These are phyloP conservation scores for Hypoxylon sp. DNA, from an alignment of 2,329 filamentous ascomycete genomes.

Conservation along the genomic window DNA sequence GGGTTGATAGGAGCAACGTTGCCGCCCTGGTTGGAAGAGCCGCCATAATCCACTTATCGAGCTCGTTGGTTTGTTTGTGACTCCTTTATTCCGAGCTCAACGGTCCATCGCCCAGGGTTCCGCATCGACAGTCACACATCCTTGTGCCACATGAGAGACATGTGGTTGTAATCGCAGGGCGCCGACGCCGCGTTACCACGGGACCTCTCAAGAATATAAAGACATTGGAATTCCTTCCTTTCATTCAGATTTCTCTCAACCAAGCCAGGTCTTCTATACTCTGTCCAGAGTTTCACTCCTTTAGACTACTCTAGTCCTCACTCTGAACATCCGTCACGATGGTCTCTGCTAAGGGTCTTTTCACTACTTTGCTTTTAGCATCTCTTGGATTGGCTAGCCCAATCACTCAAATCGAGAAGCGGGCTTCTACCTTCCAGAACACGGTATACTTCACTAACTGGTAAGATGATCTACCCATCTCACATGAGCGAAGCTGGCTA, in stretches of 20 bases:
- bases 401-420: slow-evolving; percentile 42
- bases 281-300: slow-evolving; percentile 25
- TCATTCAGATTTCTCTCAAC: slow-evolving; percentile 18
- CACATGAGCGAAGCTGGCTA: slow-evolving; percentile 14
- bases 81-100: slow-evolving; percentile 34
- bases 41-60: slow-evolving; percentile 31
- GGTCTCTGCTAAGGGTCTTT: slow-evolving; percentile 48
- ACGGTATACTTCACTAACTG: slow-evolving; percentile 67
- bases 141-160: slow-evolving; percentile 46
- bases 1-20: slow-evolving; percentile 50
- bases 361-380: slow-evolving; percentile 48
- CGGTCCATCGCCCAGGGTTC: slow-evolving; percentile 29
- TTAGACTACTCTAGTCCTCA: slow-evolving; percentile 32
- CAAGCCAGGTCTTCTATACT: slow-evolving; percentile 31
- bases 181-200: slow-evolving; percentile 23
- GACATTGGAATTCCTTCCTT: slow-evolving; percentile 24
- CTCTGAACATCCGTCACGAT: slow-evolving; percentile 41
- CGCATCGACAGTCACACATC: slow-evolving; percentile 36
- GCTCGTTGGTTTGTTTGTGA: slow-evolving; percentile 20
- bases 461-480: slow-evolving; percentile 50
- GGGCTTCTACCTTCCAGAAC: slow-evolving; percentile 59
- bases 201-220: slow-evolving; percentile 35
- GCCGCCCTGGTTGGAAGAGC: slow-evolving; percentile 43
- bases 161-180: slow-evolving; percentile 15
- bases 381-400: slow-evolving; percentile 47